Conservation (phyloP, 108 stramenopile genomes). For the Chaetoceros muelleri region DNA sequence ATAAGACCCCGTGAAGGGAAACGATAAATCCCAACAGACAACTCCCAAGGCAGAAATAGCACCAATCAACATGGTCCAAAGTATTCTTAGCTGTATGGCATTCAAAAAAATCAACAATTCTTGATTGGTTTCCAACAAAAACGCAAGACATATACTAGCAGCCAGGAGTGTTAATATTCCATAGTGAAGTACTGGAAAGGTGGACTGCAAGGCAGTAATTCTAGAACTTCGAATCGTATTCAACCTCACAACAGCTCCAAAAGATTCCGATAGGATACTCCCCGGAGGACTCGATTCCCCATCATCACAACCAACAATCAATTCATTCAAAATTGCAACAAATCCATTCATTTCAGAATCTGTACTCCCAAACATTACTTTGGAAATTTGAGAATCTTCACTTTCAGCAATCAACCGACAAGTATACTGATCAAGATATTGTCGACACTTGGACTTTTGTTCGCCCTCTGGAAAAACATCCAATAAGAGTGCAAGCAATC, state of each 20-base stretch:
- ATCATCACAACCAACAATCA: neutral
- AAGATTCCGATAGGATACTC: constrained; percentile 24
- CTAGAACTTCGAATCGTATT: constrained; percentile 38
- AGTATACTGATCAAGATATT: constrained; percentile 47
- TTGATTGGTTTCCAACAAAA: constrained; percentile 48
- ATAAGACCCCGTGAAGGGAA: constrained; percentile 23
- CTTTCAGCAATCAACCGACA: constrained; percentile 49
- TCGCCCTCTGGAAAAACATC: constrained; percentile 25
- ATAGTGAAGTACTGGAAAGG: constrained; percentile 42
- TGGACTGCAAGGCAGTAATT: constrained; percentile 37
- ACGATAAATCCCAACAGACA: constrained; percentile 40
- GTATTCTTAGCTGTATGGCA: constrained; percentile 45
- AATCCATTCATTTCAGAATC: constrained; percentile 59
- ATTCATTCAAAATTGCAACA: constrained; percentile 16
- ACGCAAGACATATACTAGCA: constrained; percentile 27
- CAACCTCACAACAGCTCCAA: constrained; percentile 27
- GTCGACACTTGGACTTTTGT: constrained; percentile 20
- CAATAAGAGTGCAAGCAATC: constrained; percentile 34
- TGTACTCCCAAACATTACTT: constrained; percentile 22
- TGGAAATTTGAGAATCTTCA: constrained; percentile 16
- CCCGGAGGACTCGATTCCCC: neutral
- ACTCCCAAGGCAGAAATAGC: constrained; percentile 49
- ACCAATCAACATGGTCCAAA: constrained; percentile 52
- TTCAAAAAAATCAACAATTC: constrained; percentile 46
- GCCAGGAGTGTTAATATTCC: constrained; percentile 33